Percentiles rank a stretch among this genome's conserved stretches.
Conservation (phyloP, 768 basidiomycete genomes). For the Lactifluus subvellereus region DNA sequence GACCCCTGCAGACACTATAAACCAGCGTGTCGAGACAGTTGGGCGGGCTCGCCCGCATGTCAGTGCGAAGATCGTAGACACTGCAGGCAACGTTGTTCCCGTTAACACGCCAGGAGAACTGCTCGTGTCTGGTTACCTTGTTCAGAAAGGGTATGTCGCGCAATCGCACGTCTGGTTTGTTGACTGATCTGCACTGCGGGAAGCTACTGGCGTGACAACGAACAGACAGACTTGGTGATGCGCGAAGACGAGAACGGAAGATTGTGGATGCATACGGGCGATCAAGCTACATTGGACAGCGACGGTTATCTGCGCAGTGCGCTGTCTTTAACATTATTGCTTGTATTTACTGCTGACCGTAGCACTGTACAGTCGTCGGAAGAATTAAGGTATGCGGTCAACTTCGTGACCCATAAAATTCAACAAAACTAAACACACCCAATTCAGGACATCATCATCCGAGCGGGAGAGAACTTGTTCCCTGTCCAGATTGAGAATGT, state of each 20-base stretch:
- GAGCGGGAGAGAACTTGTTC: constrained; percentile 84
- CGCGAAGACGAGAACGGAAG: constrained; percentile 45
- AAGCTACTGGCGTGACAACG: constrained; percentile 74
- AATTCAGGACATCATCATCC: constrained; percentile 74
- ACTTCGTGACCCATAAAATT: background rate
- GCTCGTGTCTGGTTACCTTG: constrained; percentile 64
- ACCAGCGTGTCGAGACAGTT: constrained; percentile 77
- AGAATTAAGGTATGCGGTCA: constrained; percentile 58
- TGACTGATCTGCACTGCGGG: background rate
- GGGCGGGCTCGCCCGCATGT: constrained; percentile 73
- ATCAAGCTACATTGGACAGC: constrained; percentile 74
- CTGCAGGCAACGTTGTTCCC: constrained; percentile 56
- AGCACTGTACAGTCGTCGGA: constrained; percentile 55
- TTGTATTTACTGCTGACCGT: background rate
- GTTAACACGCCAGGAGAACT: constrained; percentile 71
- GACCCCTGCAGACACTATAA: constrained; percentile 57
- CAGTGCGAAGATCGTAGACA: constrained; percentile 63
- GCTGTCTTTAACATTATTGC: constrained; percentile 25
- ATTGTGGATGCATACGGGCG: constrained; percentile 82
- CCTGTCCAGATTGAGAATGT: constrained; percentile 82
- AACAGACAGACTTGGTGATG: constrained; percentile 59
- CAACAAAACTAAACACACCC: background rate
- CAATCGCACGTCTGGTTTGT: background rate
- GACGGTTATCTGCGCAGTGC: constrained; percentile 72
- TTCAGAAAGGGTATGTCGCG: constrained; percentile 66